Evolutionary conservation across 2,329 filamentous ascomycete species (phyloP), one percentile per base, ranked within the genome.

Genomic region (Sclerotinia subarctica): DNA sequence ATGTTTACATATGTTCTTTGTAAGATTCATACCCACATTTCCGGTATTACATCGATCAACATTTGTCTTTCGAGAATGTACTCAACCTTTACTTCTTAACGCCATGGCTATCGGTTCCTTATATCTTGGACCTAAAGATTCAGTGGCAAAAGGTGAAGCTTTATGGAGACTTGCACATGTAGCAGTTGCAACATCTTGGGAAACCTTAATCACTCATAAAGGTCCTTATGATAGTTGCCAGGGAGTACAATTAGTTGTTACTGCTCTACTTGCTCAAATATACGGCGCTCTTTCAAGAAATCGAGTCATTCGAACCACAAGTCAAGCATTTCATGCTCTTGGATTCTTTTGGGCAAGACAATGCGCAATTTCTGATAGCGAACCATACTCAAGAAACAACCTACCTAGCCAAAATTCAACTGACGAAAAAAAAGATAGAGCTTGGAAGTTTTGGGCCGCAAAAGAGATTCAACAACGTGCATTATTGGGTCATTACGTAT

Each of bases 1-100:
- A 70, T 81, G 80, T 70, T 72, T 82, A 21, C 81, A 82, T 68
- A 81, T 82, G 79, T 82, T 82, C 72, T 82, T 82, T 66, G 77
- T 77, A 19, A 77, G 79, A 21, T 81, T 82, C 68, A 81, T 81
- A 35, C 80, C 80, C 3, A 81, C 80, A 1, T 82, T 82, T 66
- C 80, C 80, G 6, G 75, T 82, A n/a, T 71, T 82, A 21, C 80
- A 82, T 72, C 75, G 78, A 68, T 77, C 80, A 44, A 82, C 80
- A 0, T 82, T 82, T 35, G 76, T 81, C 1, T 81, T 81, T 65
- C 76, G 78, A 54, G 80, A 82, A 69, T 81, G 79, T 70, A 79
- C 79, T 0, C 80, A 81, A 66, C 77, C 80, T 21, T 72, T 82
- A 19, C 72, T 82, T 1, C 72, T 82, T 0, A 82, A 81, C 71